Conservation (phyloP, 352 stramenopile genomes). For the Blastocystis sp. region DNA sequence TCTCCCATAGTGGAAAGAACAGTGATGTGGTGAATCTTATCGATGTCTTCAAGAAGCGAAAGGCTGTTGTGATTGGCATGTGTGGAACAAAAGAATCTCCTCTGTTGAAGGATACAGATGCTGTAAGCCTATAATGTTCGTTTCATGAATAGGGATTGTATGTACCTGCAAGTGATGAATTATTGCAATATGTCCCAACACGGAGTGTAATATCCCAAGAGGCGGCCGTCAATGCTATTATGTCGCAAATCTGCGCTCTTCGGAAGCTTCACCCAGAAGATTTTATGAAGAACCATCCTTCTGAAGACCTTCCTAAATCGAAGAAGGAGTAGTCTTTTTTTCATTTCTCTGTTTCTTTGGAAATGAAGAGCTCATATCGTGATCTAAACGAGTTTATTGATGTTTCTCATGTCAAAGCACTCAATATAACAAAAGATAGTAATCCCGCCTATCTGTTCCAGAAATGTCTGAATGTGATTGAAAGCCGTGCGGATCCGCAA, state of each 20-base stretch:
- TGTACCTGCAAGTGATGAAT: constrained; percentile 6
- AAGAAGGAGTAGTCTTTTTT: background rate
- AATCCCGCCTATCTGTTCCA: constrained; percentile 33
- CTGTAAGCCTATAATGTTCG: background rate
- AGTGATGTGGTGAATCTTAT: constrained; percentile 53
- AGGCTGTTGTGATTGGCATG: constrained; percentile 31
- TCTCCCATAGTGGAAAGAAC: constrained; percentile 63
- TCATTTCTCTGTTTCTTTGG: constrained; percentile 26
- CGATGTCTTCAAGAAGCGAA: constrained; percentile 37
- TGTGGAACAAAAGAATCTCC: constrained; percentile 37
- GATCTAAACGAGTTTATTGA: constrained; percentile 40
- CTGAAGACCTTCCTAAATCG: background rate
- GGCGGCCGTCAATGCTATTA: constrained; percentile 32
- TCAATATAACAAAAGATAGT: constrained; percentile 41
- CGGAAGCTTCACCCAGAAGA: constrained; percentile 10
- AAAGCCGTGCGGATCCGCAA: constrained; percentile 35
- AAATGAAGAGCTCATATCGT: background rate
- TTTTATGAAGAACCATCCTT: constrained; percentile 42
- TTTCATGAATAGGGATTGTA: constrained; percentile 8
- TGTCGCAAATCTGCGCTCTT: constrained; percentile 41
- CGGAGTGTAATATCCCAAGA: constrained; percentile 48
- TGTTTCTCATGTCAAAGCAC: constrained; percentile 6
- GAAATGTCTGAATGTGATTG: constrained; percentile 40
- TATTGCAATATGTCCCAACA: constrained; percentile 43
- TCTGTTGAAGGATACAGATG: constrained; percentile 21